Conservation (phyloP, 768 basidiomycete species). For the Suillus paluster region DNA sequence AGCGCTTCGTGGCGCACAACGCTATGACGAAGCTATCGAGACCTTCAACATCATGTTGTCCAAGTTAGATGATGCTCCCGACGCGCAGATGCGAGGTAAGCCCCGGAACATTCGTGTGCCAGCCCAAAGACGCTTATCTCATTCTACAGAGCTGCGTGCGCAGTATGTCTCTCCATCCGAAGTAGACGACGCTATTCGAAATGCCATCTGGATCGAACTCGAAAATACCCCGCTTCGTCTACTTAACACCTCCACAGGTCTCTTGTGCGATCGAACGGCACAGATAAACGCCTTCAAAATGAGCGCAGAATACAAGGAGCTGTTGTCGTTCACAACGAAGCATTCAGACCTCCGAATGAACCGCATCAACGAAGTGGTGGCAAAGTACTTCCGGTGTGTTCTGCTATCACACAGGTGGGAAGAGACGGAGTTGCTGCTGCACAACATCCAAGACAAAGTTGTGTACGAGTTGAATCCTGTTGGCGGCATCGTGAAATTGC, state of each 20-base stretch:
- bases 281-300: neutral
- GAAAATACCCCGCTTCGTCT: neutral
- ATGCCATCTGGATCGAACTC: neutral
- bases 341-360: neutral
- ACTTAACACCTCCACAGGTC: neutral
- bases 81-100: no score
- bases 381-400: neutral
- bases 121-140: neutral
- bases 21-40: neutral
- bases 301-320: neutral
- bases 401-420: slow-evolving; percentile 5
- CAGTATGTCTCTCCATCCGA: neutral
- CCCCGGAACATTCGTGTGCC: neutral
- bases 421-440: neutral
- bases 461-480: neutral
- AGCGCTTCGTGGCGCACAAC: neutral
- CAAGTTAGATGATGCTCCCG: neutral
- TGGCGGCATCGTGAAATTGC: neutral
- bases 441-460: neutral
- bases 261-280: neutral
- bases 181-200: neutral
- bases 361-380: neutral
- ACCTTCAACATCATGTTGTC: neutral
- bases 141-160: neutral
- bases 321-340: neutral